Percentiles rank a stretch among this genome's conserved stretches.
phyloP scores from a whole-genome alignment of 192 early-diverging fungal genomes.

The Gamsiella multidivaricata region DNA sequence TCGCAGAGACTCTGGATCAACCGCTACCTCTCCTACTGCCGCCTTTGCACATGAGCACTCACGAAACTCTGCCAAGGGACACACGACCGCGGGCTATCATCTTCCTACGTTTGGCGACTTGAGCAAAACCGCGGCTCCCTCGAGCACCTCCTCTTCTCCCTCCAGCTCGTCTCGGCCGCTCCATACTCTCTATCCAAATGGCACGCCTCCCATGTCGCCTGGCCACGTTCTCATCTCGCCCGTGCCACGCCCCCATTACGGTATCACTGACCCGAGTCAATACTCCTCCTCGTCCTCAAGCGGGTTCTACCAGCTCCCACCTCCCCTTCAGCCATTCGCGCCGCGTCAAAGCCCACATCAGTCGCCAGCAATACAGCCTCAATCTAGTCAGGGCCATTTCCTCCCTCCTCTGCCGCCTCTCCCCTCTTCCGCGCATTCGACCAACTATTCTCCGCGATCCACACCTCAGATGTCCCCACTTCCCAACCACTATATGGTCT shows the following conservation, averaged over 20 bases:
- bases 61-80: neutral
- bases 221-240: slow-evolving; percentile 36
- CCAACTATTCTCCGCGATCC: slow-evolving; percentile 37
- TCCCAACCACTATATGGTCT: slow-evolving; percentile 20
- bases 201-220: slow-evolving; percentile 51
- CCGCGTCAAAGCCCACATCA: slow-evolving; percentile 28
- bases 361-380: slow-evolving; percentile 46
- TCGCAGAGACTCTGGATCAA: slow-evolving; percentile 8
- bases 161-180: slow-evolving; percentile 13
- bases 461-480: slow-evolving; percentile 40
- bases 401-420: slow-evolving; percentile 9
- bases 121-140: slow-evolving; percentile 3
- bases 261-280: slow-evolving; percentile 47
- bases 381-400: slow-evolving; percentile 17
- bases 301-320: slow-evolving; percentile 48
- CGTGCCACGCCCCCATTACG: slow-evolving; percentile 28
- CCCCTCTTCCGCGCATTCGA: slow-evolving; percentile 8
- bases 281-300: slow-evolving; percentile 39
- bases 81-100: neutral
- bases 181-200: slow-evolving; percentile 32
- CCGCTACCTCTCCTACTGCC: too few species aligned
- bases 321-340: slow-evolving; percentile 32
- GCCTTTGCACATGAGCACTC: neutral
- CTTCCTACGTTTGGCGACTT: slow-evolving; percentile 37
- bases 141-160: neutral